Evolutionary conservation across 2,329 filamentous ascomycete genomes (phyloP).

Genomic region (Paecilomyces formosus): DNA sequence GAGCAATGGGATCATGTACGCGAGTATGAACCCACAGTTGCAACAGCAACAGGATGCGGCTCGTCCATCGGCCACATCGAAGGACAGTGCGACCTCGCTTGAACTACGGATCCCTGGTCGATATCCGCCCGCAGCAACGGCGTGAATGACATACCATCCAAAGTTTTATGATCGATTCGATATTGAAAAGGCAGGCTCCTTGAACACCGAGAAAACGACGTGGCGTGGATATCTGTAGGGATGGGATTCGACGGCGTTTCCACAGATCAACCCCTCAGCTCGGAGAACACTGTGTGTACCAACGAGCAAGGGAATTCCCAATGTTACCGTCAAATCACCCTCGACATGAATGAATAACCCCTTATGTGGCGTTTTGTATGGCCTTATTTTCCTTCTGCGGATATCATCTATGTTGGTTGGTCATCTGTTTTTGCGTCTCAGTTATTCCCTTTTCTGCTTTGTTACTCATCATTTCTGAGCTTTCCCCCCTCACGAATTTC

Average conservation of each 20-base stretch:
- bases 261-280: neutral
- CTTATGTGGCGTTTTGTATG: neutral
- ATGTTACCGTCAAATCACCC: neutral
- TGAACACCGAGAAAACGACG: neutral
- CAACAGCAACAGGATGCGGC: conserved; percentile 5
- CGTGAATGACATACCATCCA: neutral
- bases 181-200: neutral
- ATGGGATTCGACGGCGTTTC: neutral
- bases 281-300: neutral
- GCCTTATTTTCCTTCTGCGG: neutral
- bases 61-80: conserved; percentile 12
- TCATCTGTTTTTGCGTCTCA: neutral
- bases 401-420: neutral
- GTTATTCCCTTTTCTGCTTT: too few species aligned
- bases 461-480: too few species aligned
- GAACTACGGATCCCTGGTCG: conserved; percentile 30
- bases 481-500: too few species aligned
- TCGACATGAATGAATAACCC: neutral
- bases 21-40: conserved; percentile 1
- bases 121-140: conserved; percentile 17
- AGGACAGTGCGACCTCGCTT: conserved; percentile 22
- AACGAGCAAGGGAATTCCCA: neutral
- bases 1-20: neutral
- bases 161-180: neutral
- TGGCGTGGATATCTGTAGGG: neutral